A percentile compares a stretch with the other conserved stretches of the same genome.
Evolutionary conservation across 805 yeast genomes (phyloP).

Genomic region (Scheffersomyces lignosus): DNA sequence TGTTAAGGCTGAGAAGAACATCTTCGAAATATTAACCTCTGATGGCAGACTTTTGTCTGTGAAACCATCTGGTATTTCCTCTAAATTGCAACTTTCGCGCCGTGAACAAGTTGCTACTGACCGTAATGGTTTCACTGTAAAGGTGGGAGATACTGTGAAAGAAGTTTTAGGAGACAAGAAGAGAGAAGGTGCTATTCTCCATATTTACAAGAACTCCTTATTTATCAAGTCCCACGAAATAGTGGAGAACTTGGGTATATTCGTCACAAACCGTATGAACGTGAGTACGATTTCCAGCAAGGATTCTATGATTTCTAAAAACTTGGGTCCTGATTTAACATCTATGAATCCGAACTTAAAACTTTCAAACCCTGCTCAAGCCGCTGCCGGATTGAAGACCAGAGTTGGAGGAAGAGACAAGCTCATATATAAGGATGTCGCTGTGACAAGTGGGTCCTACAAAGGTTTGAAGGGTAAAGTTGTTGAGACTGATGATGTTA

Average conservation of each 20-base stretch:
- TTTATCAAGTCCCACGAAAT: conserved; percentile 80
- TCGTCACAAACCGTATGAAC: conserved; percentile 72
- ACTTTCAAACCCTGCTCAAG: conserved; percentile 53
- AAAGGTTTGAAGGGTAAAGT: conserved; percentile 94
- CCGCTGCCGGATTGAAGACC: conserved; percentile 49
- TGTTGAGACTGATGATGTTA: conserved; percentile 88
- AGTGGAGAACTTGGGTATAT: conserved; percentile 86
- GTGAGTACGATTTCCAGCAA: conserved; percentile 85
- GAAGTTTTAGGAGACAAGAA: conserved; percentile 67
- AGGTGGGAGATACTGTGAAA: conserved; percentile 89
- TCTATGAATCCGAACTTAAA: conserved; percentile 83
- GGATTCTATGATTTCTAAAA: conserved; percentile 61
- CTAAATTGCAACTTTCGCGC: conserved; percentile 63
- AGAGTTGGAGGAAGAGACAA: conserved; percentile 74
- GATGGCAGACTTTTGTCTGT: conserved; percentile 75
- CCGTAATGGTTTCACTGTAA: conserved; percentile 76
- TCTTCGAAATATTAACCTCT: conserved; percentile 75
- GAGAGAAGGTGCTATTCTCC: conserved; percentile 85
- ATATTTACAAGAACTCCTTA: conserved; percentile 75
- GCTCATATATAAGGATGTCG: conserved; percentile 79
- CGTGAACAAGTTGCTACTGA: conserved; percentile 86
- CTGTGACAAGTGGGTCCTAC: conserved; percentile 87
- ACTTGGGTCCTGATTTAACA: conserved; percentile 64
- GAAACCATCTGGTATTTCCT: conserved; percentile 78
- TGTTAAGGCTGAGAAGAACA: conserved; percentile 84